Evolutionary conservation across 1,284 basidiomycete genomes (phyloP), one percentile per base, ranked within the genome.

Genomic region (Trametes versicolor): DNA sequence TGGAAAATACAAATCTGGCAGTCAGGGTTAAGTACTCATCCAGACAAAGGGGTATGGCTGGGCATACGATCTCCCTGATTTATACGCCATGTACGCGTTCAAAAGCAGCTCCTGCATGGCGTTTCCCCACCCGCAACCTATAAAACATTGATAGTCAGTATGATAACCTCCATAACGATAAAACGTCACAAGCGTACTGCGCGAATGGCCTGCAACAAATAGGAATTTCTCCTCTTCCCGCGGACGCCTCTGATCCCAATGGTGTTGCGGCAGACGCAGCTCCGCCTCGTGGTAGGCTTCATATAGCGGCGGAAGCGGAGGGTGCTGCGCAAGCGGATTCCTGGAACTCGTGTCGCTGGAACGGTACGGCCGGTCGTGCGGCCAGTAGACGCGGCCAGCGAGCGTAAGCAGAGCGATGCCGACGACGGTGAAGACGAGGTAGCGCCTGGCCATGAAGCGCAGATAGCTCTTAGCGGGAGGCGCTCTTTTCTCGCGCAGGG

Each of bases 1-100:
- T 88, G 58, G 88, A 83, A 59, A 90, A 89, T 0, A 91, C 88
- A 64, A 83, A 89, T 19, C 77, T 74, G 32, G 12, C 10, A 13
- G 25, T 1, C 2, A 29, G 5, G 23, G 9, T 25, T 49, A 13
- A 49, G 48, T 27, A 15, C 2, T 2, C 19, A n/a, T 19, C 13
- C 23, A 10, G 12, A 29, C 17, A 3, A 49, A 29, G 23, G 12
- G 4, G 45, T 10, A 6, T 23, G 48, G 25, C 1, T 29, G 48
- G 19, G 74, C 85, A 60, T 71, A 86, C 82, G 81, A 76, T 66
- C 85, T 72, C 29, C 78, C 76, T 0, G 83, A 72, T n/a, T 76
- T 71, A 54, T 81, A 78, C 0, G 87, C 83, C 1, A 87, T 72
- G 51, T 84, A 77, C 0, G 85, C 78, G 59, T 83, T 82, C 50